Conservation (phyloP, 2,329 filamentous ascomycete genomes). For the Aspergillus tanneri region DNA sequence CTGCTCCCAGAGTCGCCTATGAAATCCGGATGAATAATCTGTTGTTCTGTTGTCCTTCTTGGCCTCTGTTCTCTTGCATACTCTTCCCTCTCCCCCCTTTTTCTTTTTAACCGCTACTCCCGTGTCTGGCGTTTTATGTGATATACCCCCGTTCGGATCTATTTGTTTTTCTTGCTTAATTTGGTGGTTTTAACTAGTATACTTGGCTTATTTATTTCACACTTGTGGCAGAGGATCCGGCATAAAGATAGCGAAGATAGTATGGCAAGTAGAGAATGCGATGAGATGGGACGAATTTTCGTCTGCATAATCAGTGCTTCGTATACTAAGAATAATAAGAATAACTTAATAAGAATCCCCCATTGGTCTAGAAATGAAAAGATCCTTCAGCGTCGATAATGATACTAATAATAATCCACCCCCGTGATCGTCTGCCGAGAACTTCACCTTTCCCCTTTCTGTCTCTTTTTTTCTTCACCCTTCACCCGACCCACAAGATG, state of each 20-base stretch:
- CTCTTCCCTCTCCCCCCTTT: not conserved
- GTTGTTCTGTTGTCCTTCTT: not conserved
- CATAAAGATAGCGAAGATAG: too few species aligned
- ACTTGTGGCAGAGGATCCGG: too few species aligned
- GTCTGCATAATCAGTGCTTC: too few species aligned
- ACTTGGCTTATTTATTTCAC: constrained; percentile 2
- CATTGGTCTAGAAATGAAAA: not conserved
- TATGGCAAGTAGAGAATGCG: too few species aligned
- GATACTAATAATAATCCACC: too few species aligned
- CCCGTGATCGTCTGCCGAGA: not conserved
- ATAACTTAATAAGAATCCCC: not conserved
- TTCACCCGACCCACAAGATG: not conserved
- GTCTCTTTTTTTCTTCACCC: constrained; percentile 3
- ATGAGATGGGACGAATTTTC: too few species aligned
- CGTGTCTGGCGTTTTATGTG: constrained; percentile 37
- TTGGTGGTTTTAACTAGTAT: constrained; percentile 24
- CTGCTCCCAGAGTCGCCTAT: constrained; percentile 30
- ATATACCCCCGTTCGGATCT: constrained; percentile 40
- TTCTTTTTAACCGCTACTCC: constrained; percentile 11
- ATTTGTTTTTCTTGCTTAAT: constrained; percentile 23
- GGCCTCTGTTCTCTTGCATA: constrained; percentile 2
- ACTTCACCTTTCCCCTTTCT: constrained; percentile 3
- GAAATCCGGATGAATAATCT: constrained; percentile 22
- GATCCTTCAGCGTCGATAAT: too few species aligned
- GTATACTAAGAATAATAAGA: not conserved